Evolutionary conservation across 331 rosid species (phyloP), one percentile per base, ranked within the genome.

Genomic region (Malus hybrid): DNA sequence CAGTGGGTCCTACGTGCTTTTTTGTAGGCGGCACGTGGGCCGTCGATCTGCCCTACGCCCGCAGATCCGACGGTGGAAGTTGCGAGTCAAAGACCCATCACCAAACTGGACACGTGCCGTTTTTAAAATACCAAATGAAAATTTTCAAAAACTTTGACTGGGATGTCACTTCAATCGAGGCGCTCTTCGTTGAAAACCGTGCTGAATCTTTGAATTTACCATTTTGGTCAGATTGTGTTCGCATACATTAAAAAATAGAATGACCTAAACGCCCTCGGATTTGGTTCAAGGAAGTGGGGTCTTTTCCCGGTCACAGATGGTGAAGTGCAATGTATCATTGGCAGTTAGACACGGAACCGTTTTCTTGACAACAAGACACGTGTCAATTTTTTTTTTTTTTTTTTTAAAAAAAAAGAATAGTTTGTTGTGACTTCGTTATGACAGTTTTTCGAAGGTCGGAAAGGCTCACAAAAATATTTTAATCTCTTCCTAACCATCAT

Each of bases 121-220:
- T 69, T 71, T 79, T 39, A 16, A 18, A 3, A 66, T 62, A 28
- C 18, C 4, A 20, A 20, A 14, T n/a, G 29, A 6, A 62, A 69
- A 76, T 3, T 80, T 78, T 84, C 82, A 64, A 81, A 74, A 24
- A 79, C 81, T 90, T 93, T 93, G 98, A 90, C 96, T 68, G 80
- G 85, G 73, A 44, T 84, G 91, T 90, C 96, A 86, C 96, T 72
- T 86, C 96, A 85, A 79, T 85, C 90, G 85, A 89, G 97, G 84
- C 83, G 84, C 85, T 72, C 85, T 78, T 85, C 82, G 80, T 87
- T 85, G 93, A 93, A 89, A 80, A 59, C 74, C 67, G 82, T n/a
- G 84, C 79, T 59, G 16, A 9, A 1, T 15, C 0, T 31, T 0
- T 3, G 69, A 70, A 89, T 56, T 76, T 83, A 85, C 97, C 73